Base-by-base conservation (phyloP, 2,329 filamentous ascomycete genomes). In the Akanthomyces lecanii region DNA sequence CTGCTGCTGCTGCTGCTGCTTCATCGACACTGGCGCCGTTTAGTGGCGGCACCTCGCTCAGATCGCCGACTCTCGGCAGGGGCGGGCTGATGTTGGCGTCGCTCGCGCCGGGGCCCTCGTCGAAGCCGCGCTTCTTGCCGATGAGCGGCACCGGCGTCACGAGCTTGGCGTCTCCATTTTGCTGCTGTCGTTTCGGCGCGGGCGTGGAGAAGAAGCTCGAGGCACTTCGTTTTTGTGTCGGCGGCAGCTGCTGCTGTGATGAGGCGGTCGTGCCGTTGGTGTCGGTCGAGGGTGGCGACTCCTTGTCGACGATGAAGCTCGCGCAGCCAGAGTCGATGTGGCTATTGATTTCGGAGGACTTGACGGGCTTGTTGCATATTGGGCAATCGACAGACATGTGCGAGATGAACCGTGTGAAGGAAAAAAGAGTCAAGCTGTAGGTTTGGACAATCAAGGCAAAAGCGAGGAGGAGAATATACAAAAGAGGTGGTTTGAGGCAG, bases 241-340 rank as follows among this genome's bases (percentile, higher is more conserved):
- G 44, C 1, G 72, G 74, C 23, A 77, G 67, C 64, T 25, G 48
- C 10, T 47, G 68, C 63, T 53, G 58, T 52, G 69, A 71, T 53
- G 71, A 71, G 33, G 57, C 25, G 44, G 57, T 12, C n/a, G 67
- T 70, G 69, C 12, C 69, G 69, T 21, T 69, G 47, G 64, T 42
- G 40, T 58, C 73, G 69, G 57, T 71, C 61, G 65, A 66, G 69
- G 69, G 75, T 53, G 66, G 71, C 33, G 72, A 71, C 11, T 73
- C 69, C 68, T 79, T 71, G 64, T 87, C 84, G 72, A 89, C 78
- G 66, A 95, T 74, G 72, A 88, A 88, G 42, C 79, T 81, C 65
- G 84, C 76, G 78, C 94, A 98, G 67, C 84, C 85, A 36, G 91
- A 94, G 77, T 98, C 95, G 72, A 98, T 86, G 75, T 98, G 94